Evolutionary conservation across 139 green algal species (phyloP).

Genomic region (Chlorella ohadii): DNA sequence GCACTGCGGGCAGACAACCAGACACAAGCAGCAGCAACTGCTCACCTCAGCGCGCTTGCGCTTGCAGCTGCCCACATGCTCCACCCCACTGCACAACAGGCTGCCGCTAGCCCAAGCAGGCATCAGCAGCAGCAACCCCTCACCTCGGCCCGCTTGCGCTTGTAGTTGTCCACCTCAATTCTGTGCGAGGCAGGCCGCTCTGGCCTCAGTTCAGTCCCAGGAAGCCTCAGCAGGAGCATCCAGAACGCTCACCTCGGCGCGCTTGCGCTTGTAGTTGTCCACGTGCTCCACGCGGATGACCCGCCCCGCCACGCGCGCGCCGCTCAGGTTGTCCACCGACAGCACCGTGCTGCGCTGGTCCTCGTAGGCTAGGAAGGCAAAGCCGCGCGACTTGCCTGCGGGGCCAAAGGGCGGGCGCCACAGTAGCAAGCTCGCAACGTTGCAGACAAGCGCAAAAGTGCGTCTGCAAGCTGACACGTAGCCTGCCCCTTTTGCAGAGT

Average conservation of each 20-base stretch:
- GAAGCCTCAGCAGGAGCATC: no score
- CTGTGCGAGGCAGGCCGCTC: no score
- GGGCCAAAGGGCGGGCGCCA: no score
- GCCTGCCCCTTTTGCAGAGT: no score
- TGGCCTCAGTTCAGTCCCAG: no score
- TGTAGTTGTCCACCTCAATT: conserved; percentile 98
- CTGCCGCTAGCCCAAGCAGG: no score
- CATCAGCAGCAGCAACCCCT: background rate
- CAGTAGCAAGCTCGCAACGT: no score
- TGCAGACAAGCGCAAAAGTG: no score
- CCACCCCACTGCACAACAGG: no score
- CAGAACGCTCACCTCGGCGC: conserved; percentile 66
- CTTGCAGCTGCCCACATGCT: no score
- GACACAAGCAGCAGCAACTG: background rate
- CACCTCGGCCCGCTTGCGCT: conserved; percentile 73
- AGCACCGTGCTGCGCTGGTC: conserved; percentile 98
- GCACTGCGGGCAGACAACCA: background rate
- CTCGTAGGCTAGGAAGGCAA: conserved; percentile 98
- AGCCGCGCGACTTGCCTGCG: conserved; percentile 85
- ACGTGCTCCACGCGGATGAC: conserved; percentile 96
- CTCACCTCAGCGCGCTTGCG: no score
- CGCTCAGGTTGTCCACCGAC: conserved; percentile 98
- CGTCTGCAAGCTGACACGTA: no score
- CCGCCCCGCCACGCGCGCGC: conserved; percentile 82
- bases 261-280: conserved; percentile 93